Conservation (phyloP, 2,329 filamentous ascomycete genomes). For the Cercospora sp. region DNA sequence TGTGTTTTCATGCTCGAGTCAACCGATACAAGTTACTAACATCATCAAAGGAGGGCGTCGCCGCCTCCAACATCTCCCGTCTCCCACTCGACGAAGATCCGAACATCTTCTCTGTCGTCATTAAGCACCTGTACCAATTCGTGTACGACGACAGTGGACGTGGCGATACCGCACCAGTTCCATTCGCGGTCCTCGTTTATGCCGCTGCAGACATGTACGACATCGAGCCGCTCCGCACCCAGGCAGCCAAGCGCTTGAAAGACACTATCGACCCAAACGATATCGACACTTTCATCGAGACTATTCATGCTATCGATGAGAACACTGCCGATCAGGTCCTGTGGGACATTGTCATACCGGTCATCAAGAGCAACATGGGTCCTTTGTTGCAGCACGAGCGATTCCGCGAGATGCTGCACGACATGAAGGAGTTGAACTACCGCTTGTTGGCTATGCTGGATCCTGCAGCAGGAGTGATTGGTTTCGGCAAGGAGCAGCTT, state of each 20-base stretch:
- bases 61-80: conserved; percentile 10
- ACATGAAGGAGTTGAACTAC: neutral
- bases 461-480: neutral
- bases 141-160: conserved; percentile 25
- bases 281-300: conserved; percentile 18
- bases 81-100: conserved; percentile 26
- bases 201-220: conserved; percentile 44
- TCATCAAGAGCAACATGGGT: conserved; percentile 18
- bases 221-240: conserved; percentile 35
- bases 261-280: conserved; percentile 12
- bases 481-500: neutral
- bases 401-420: conserved; percentile 10
- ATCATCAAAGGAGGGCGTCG: conserved; percentile 19
- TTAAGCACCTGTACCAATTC: conserved; percentile 31
- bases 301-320: conserved; percentile 20
- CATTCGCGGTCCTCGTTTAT: conserved; percentile 41
- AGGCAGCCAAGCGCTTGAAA: conserved; percentile 17
- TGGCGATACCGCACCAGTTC: neutral
- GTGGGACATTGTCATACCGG: conserved; percentile 25
- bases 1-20: conserved; percentile 4
- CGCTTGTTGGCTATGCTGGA: conserved; percentile 12
- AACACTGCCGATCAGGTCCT: conserved; percentile 17
- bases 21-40: neutral
- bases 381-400: conserved; percentile 5
- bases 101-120: conserved; percentile 20